These are phyloP conservation scores for Chlamydomonas applanata DNA, from an alignment of 139 green algal species.

Conservation along the genomic window DNA sequence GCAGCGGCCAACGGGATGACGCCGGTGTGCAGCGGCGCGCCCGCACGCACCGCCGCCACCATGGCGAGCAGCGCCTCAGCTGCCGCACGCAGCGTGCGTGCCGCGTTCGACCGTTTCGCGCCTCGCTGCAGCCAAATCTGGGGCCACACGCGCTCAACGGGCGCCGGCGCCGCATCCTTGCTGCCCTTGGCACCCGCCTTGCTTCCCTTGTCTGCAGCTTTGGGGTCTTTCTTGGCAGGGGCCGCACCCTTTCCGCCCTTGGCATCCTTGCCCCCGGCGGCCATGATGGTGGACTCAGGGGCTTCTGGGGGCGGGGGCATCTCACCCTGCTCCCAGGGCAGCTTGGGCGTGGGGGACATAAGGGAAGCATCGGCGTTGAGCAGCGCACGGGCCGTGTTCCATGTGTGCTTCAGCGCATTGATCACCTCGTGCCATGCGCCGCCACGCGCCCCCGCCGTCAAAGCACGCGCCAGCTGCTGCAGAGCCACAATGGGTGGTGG, in stretches of 20 bases:
- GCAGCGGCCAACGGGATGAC: constrained; percentile 9
- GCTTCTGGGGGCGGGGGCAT: constrained; percentile 11
- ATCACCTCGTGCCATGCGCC: constrained; percentile 42
- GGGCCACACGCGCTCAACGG: not conserved
- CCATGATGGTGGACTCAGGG: not conserved
- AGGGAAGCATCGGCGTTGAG: constrained; percentile 26
- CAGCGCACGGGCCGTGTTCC: constrained; percentile 34
- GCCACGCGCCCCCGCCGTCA: constrained; percentile 30
- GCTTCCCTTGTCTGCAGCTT: constrained; percentile 12
- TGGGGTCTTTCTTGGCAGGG: not conserved
- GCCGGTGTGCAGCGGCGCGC: constrained; percentile 25
- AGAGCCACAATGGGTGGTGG: constrained; percentile 28
- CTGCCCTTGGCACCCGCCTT: constrained; percentile 17
- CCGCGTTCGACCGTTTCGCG: constrained; percentile 18
- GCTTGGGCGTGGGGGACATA: constrained; percentile 8
- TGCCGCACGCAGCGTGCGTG: constrained; percentile 8
- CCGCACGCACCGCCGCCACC: constrained; percentile 20
- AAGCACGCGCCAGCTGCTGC: constrained; percentile 26
- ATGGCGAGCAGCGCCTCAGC: constrained; percentile 36
- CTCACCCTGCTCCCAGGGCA: constrained; percentile 18
- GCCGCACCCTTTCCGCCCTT: constrained; percentile 16
- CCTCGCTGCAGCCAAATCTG: constrained; percentile 1
- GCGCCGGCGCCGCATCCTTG: constrained; percentile 11
- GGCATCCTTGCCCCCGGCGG: not conserved
- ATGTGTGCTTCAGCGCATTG: constrained; percentile 37